Conservation (phyloP, 176 grass and related monocot genomes). For the Calamus simplicifolius region DNA sequence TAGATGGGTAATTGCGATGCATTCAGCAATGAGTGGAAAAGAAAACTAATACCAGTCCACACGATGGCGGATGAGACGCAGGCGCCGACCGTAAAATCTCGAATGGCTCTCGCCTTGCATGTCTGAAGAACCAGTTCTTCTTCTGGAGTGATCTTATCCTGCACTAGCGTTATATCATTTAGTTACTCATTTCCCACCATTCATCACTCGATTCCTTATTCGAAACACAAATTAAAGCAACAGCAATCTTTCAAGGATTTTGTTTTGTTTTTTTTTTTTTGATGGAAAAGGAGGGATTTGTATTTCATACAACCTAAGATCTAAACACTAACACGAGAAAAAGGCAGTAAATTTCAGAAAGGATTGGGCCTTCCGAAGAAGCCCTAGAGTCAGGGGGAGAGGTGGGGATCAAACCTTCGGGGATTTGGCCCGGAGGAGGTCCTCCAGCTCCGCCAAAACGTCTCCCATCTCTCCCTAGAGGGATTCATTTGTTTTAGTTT, state of each 20-base stretch:
- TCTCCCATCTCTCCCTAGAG: background rate
- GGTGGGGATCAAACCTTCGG: background rate
- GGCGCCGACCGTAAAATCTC: slow-evolving; percentile 8
- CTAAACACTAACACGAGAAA: no score
- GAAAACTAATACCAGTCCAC: slow-evolving; percentile 19
- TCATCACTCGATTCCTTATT: no score
- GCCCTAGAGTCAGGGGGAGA: background rate
- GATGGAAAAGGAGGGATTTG: no score
- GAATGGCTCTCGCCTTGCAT: background rate
- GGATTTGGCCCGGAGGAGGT: slow-evolving; percentile 17
- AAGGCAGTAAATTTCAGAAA: background rate
- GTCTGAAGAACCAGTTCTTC: slow-evolving; percentile 12
- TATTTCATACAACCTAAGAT: no score
- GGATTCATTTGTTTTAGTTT: no score
- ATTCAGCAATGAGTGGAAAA: no score
- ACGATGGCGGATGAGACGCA: slow-evolving; percentile 9
- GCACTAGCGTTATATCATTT: background rate
- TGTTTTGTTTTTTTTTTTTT: no score
- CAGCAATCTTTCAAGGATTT: no score
- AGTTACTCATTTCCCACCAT: no score
- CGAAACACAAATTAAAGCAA: no score
- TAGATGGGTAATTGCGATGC: no score
- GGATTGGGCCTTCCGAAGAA: background rate
- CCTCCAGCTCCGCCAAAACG: slow-evolving; percentile 13
- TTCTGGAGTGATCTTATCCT: slow-evolving; percentile 16